Percentiles rank a stretch among this genome's conserved stretches.
Conservation (phyloP, 306 rosid species). For the Lupinus albus region DNA sequence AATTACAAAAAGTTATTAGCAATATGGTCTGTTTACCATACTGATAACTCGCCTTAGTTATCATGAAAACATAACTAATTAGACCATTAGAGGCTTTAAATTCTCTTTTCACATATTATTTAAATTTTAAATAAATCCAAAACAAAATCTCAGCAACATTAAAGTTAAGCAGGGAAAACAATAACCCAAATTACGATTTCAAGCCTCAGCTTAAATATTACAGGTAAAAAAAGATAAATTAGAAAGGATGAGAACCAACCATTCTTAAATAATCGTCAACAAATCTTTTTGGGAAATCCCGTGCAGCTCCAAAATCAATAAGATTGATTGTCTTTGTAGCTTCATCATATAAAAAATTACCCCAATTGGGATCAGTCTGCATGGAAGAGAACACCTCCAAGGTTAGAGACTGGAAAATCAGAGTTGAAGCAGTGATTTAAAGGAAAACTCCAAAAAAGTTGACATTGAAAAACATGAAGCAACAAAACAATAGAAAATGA, state of each 20-base stretch:
- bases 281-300: slow-evolving; percentile 76
- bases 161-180: slow-evolving; percentile 7
- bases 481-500: slow-evolving; percentile 28
- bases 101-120: slow-evolving; percentile 20
- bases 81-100: not conserved
- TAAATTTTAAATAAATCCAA: slow-evolving; percentile 5
- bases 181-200: slow-evolving; percentile 31
- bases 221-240: slow-evolving; percentile 21
- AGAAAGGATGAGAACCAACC: slow-evolving; percentile 55
- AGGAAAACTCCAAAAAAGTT: slow-evolving; percentile 28
- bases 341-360: slow-evolving; percentile 87
- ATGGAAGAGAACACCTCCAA: slow-evolving; percentile 44
- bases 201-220: slow-evolving; percentile 23
- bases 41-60: slow-evolving; percentile 24
- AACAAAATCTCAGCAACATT: slow-evolving; percentile 24
- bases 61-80: not conserved
- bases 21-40: not conserved
- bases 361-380: slow-evolving; percentile 99
- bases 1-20: slow-evolving; percentile 20
- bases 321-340: slow-evolving; percentile 70
- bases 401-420: slow-evolving; percentile 35
- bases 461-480: slow-evolving; percentile 22
- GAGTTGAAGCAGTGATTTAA: slow-evolving; percentile 21
- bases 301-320: slow-evolving; percentile 93
- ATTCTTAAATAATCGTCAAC: slow-evolving; percentile 90